Evolutionary conservation across 805 yeast species (phyloP).

Genomic region (Alloascoidea africana): DNA sequence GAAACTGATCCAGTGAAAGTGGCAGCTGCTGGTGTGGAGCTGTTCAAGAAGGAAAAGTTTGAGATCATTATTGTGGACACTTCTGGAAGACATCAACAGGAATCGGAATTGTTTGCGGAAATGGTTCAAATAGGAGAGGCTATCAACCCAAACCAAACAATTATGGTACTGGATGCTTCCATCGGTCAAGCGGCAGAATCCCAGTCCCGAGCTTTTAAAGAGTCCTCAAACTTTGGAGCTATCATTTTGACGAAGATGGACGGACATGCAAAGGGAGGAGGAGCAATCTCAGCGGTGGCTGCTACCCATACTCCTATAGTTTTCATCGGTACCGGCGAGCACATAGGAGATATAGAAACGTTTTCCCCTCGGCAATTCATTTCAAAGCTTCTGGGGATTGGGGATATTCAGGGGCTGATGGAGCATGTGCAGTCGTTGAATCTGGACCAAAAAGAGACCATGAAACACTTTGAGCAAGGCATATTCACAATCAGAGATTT

Average conservation of each 20-base stretch:
- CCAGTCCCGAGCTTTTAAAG: slow-evolving; percentile 90
- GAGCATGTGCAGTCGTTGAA: slow-evolving; percentile 86
- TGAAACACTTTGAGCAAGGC: slow-evolving; percentile 90
- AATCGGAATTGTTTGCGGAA: slow-evolving; percentile 77
- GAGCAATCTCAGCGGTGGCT: slow-evolving; percentile 97
- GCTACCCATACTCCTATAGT: slow-evolving; percentile 91
- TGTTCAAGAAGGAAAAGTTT: slow-evolving; percentile 81
- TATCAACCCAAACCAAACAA: slow-evolving; percentile 87
- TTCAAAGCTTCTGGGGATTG: slow-evolving; percentile 87
- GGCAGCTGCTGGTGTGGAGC: slow-evolving; percentile 80
- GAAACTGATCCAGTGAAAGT: slow-evolving; percentile 93
- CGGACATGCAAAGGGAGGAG: slow-evolving; percentile 99
- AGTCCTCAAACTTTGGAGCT: slow-evolving; percentile 85
- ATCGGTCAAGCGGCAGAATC: slow-evolving; percentile 98
- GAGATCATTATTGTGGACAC: slow-evolving; percentile 94
- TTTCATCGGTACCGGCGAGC: slow-evolving; percentile 98
- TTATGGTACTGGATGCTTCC: slow-evolving; percentile 94
- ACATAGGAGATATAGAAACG: slow-evolving; percentile 80
- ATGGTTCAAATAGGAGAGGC: slow-evolving; percentile 88
- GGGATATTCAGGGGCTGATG: slow-evolving; percentile 85
- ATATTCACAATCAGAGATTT: slow-evolving; percentile 84
- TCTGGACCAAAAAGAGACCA: slow-evolving; percentile 77
- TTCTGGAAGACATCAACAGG: slow-evolving; percentile 96
- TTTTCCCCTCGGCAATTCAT: slow-evolving; percentile 83
- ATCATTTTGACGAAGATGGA: slow-evolving; percentile 93